These are phyloP conservation scores for Sporothrix protearum DNA, from an alignment of 2,329 filamentous ascomycete genomes.

Conservation along the genomic window DNA sequence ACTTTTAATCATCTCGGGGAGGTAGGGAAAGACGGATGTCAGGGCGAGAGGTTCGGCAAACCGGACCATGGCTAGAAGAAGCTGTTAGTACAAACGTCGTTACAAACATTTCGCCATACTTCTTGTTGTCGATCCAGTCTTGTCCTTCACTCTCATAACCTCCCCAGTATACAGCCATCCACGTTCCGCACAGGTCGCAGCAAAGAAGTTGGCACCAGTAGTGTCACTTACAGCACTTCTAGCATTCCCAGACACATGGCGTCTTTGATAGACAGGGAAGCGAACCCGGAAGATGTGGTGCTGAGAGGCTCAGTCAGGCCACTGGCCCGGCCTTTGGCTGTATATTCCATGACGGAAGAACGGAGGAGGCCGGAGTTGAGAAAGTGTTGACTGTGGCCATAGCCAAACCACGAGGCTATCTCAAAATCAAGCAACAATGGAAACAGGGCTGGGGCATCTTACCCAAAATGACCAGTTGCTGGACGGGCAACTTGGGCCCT, in stretches of 20 bases:
- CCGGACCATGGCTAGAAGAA: conserved; percentile 63
- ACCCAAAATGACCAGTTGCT: conserved; percentile 78
- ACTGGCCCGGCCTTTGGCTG: background rate
- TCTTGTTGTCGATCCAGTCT: background rate
- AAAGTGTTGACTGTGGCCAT: background rate
- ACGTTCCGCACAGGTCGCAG: background rate
- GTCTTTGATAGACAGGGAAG: background rate
- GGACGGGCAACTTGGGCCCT: conserved; percentile 64
- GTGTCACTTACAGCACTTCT: conserved; percentile 19
- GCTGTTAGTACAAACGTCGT: background rate
- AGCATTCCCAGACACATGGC: background rate
- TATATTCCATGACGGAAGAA: background rate
- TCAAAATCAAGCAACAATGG: background rate
- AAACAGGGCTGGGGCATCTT: conserved; percentile 36
- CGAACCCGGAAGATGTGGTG: background rate
- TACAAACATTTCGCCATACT: background rate
- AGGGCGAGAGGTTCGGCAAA: conserved; percentile 72
- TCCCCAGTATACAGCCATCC: background rate
- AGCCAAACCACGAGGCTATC: background rate
- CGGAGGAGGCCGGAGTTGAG: background rate
- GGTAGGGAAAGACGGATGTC: conserved; percentile 67
- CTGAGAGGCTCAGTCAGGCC: background rate
- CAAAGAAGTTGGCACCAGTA: conserved; percentile 2
- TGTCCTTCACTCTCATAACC: background rate
- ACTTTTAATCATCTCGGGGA: conserved; percentile 78